These are phyloP conservation scores for Tolypocladium nubicola DNA, from an alignment of 2,329 filamentous ascomycete genomes.

Conservation along the genomic window DNA sequence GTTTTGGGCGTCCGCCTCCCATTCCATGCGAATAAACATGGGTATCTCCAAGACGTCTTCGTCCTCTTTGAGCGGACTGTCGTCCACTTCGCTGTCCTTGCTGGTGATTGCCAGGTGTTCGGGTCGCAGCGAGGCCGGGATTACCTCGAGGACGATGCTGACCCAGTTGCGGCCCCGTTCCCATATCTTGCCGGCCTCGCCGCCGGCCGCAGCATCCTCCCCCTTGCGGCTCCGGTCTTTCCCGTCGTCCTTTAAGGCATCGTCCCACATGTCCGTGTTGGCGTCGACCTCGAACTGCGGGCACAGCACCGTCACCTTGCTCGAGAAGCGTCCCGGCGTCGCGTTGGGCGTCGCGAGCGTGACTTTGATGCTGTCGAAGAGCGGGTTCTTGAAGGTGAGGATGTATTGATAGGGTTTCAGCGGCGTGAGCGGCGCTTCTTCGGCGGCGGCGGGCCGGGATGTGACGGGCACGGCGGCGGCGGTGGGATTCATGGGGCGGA, in stretches of 20 bases:
- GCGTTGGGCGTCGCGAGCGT: conserved; percentile 74
- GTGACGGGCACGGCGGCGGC: conserved; percentile 22
- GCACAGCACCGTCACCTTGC: conserved; percentile 82
- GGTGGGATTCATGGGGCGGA: conserved; percentile 48
- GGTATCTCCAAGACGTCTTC: conserved; percentile 75
- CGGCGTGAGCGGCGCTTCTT: conserved; percentile 36
- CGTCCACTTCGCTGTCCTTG: conserved; percentile 28
- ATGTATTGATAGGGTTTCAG: conserved; percentile 65
- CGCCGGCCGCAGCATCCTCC: conserved; percentile 35
- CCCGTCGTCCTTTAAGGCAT: conserved; percentile 58
- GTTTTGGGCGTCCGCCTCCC: conserved; percentile 62
- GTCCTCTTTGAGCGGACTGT: conserved; percentile 42
- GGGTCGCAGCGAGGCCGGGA: conserved; percentile 47
- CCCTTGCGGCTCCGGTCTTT: conserved; percentile 26
- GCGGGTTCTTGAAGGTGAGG: conserved; percentile 83
- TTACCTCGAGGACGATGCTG: conserved; percentile 82
- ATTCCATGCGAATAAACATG: conserved; percentile 86
- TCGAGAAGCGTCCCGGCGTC: conserved; percentile 66
- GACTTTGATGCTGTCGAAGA: conserved; percentile 84
- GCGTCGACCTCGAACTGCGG: conserved; percentile 90
- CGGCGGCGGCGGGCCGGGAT: conserved; percentile 17
- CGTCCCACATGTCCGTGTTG: conserved; percentile 81
- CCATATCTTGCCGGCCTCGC: conserved; percentile 93
- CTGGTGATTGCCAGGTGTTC: conserved; percentile 20
- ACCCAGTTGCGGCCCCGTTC: conserved; percentile 91